Percentiles rank a stretch among this genome's conserved stretches.
Evolutionary conservation across 768 basidiomycete genomes (phyloP).

Genomic region (Tylopilus rubrobrunneus): DNA sequence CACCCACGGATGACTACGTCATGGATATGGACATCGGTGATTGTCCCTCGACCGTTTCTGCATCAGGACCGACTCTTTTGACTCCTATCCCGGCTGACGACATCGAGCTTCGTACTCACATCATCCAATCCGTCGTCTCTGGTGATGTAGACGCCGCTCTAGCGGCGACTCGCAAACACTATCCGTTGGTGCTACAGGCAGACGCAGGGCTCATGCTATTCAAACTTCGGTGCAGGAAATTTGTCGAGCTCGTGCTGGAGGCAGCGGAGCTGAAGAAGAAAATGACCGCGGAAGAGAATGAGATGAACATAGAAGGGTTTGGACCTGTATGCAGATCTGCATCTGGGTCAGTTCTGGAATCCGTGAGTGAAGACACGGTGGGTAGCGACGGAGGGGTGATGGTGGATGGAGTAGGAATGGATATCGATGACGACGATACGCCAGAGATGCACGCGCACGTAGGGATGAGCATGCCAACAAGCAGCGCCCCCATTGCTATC

Average conservation of each 20-base stretch:
- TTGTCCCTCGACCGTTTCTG: conserved; percentile 7
- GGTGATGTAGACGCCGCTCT: conserved; percentile 75
- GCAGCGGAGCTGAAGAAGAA: conserved; percentile 67
- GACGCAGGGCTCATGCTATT: conserved; percentile 73
- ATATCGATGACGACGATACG: conserved; percentile 37
- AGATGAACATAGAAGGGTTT: conserved; percentile 27
- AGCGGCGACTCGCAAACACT: conserved; percentile 47
- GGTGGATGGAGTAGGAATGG: conserved; percentile 54
- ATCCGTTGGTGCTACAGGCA: conserved; percentile 61
- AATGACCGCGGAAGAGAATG: conserved; percentile 42
- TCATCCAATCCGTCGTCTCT: conserved; percentile 61
- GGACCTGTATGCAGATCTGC: conserved; percentile 23
- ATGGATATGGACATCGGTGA: conserved; percentile 45
- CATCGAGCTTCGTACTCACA: conserved; percentile 64
- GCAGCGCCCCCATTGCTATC: conserved; percentile 28
- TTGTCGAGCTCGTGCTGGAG: conserved; percentile 76
- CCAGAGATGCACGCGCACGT: conserved; percentile 9
- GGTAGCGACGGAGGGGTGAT: conserved; percentile 41
- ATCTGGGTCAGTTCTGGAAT: conserved; percentile 24
- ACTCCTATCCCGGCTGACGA: conserved; percentile 39
- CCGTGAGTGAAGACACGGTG: conserved; percentile 33
- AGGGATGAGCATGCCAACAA: conserved; percentile 10
- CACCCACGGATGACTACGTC: conserved; percentile 35
- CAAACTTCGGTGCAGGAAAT: conserved; percentile 79
- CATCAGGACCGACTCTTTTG: conserved; percentile 10